phyloP scores from a whole-genome alignment of 2,329 filamentous ascomycete species.

The Dactylonectria estremocensis region DNA sequence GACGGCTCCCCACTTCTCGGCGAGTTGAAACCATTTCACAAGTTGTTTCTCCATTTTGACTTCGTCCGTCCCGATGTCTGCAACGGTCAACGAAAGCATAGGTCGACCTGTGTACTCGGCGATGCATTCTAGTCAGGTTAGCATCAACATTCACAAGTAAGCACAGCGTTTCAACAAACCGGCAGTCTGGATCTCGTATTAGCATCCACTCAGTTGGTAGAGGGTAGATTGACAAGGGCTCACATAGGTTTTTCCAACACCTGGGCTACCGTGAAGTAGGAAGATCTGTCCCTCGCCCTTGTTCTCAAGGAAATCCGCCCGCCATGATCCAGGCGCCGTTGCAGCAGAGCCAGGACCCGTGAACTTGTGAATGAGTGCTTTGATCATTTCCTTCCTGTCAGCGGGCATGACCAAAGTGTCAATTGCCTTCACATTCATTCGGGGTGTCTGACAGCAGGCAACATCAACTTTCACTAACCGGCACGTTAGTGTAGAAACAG shows the following conservation, averaged over 20 bases:
- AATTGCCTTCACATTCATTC: background rate
- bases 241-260: constrained; percentile 7
- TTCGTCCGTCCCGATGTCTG: constrained; percentile 35
- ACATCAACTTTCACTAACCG: background rate
- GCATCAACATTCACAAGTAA: background rate
- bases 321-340: background rate
- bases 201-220: background rate
- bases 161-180: background rate
- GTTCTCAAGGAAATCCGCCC: constrained; percentile 3
- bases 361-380: constrained; percentile 7
- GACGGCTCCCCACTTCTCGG: constrained; percentile 47
- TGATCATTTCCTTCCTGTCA: constrained; percentile 1
- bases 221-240: background rate
- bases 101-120: constrained; percentile 10
- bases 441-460: background rate
- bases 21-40: constrained; percentile 33
- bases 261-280: constrained; percentile 6
- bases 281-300: constrained; percentile 7
- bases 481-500: background rate
- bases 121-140: background rate
- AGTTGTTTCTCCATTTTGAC: constrained; percentile 35
- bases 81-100: constrained; percentile 34
- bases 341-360: background rate
- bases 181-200: background rate
- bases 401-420: constrained; percentile 4